Base-by-base conservation (phyloP, 208 protist genomes). In the Endotrypanum monterogeii region DNA sequence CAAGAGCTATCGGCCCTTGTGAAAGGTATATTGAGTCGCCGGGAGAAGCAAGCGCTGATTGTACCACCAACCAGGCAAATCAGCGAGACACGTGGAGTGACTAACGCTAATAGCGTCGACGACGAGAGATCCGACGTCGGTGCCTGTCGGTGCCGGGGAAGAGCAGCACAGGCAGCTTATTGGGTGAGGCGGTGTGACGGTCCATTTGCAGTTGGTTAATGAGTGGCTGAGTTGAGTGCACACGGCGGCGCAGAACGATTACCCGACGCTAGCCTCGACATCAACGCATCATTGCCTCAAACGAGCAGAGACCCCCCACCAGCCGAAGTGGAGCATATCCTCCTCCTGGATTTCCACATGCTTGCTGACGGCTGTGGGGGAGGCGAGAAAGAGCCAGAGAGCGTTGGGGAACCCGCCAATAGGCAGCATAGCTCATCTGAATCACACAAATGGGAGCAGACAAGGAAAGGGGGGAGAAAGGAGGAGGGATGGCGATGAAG, bases 11-110 rank as follows among this genome's bases (percentile, higher is more conserved):
- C 14, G 89, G 89, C 73, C 98, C 98, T 41, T 89, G 66, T 0
- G 76, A 82, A 28, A 98, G 78, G 14, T 88, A 87, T 1, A 98
- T 81, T 9, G 98, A 57, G 72, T 99, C 98, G 16, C 96, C 97
- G 0, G 96, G 44, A 95, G 1, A 98, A n/a, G n/a, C 96, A 7
- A 98, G 37, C 23, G n/a, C n/a, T n/a, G n/a, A n/a, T n/a, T n/a
- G n/a, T n/a, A n/a, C n/a, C n/a, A n/a, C n/a, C n/a, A n/a, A n/a
- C n/a, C n/a, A n/a, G n/a, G n/a, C 39, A 28, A 37, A 5, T 48
- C 65, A 48, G 12, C 44, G 8, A 48, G 8, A 48, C 44, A 70
- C 46, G 56, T 14, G 46, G 28, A 14, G 28, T 54, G 32, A 18
- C 46, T 39, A 23, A 44, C 28, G 46, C 18, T 50, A 0, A 55